Evolutionary conservation across 148 eudicot species (phyloP).

Genomic region (Mesembryanthemum crystallinum): DNA sequence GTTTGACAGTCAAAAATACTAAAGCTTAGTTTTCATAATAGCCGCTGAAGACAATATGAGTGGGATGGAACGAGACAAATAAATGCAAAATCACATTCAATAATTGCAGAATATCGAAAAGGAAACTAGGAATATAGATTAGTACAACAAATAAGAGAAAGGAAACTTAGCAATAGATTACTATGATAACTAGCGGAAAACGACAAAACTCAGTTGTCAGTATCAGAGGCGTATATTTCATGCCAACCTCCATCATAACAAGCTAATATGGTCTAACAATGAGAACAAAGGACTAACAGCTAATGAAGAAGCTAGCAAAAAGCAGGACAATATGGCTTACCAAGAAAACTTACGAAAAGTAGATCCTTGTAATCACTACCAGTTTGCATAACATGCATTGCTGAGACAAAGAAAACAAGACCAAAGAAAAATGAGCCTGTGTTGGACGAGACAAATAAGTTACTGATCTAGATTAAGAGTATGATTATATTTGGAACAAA

Average conservation of each 20-base stretch:
- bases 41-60: neutral
- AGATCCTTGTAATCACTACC: neutral
- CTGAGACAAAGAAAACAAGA: neutral
- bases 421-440: neutral
- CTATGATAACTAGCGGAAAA: neutral
- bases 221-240: constrained; percentile 11
- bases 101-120: neutral
- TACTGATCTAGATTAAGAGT: neutral
- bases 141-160: neutral
- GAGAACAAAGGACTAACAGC: neutral
- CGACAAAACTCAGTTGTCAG: neutral
- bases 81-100: neutral
- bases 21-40: neutral
- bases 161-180: neutral
- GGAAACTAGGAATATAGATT: neutral
- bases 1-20: neutral
- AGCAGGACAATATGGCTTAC: constrained; percentile 3
- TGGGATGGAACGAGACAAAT: neutral
- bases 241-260: constrained; percentile 19
- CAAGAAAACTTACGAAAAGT: neutral
- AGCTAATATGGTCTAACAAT: constrained; percentile 8
- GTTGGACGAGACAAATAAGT: neutral
- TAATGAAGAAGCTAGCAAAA: neutral
- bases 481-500: neutral
- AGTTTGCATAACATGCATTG: neutral